These are phyloP conservation scores for Coemansia biformis DNA, from an alignment of 192 early-diverging fungal genomes.

Conservation along the genomic window DNA sequence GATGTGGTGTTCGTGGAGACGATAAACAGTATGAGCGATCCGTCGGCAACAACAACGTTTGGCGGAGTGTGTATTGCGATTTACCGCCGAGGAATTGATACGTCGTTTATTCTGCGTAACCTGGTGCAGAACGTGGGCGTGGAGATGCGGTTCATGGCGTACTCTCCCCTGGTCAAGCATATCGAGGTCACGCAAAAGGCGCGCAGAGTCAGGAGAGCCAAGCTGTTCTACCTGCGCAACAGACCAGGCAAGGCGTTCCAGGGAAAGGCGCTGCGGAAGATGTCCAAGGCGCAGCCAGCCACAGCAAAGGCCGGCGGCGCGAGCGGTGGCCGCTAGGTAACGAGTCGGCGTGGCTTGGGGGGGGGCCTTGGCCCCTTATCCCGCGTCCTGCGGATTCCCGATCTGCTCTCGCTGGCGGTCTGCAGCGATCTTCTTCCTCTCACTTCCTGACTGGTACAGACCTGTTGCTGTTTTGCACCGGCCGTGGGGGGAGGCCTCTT, in stretches of 20 bases:
- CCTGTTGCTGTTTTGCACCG: too few species aligned
- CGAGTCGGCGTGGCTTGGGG: too few species aligned
- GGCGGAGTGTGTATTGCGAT: conserved; percentile 71
- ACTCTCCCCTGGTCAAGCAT: conserved; percentile 70
- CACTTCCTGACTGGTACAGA: too few species aligned
- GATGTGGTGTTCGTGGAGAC: conserved; percentile 67
- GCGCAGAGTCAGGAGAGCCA: conserved; percentile 61
- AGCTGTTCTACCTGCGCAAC: conserved; percentile 72
- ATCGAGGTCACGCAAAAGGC: conserved; percentile 65
- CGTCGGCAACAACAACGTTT: conserved; percentile 55
- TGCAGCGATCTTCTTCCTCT: too few species aligned
- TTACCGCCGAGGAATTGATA: conserved; percentile 65
- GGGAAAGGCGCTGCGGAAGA: conserved; percentile 42
- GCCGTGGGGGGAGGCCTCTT: too few species aligned
- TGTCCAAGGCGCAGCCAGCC: conserved; percentile 12
- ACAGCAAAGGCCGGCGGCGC: neutral
- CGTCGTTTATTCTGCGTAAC: conserved; percentile 73
- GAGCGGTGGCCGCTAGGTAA: neutral
- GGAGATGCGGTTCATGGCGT: conserved; percentile 67
- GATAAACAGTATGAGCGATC: conserved; percentile 52
- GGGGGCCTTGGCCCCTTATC: too few species aligned
- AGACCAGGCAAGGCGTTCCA: conserved; percentile 70
- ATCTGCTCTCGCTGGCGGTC: too few species aligned
- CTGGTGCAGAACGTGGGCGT: conserved; percentile 71
- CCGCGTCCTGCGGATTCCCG: too few species aligned